Evolutionary conservation across 495 filamentous ascomycete genomes (phyloP), one percentile per base, ranked within the genome.

Genomic region (Sabuloglossum arenarium): DNA sequence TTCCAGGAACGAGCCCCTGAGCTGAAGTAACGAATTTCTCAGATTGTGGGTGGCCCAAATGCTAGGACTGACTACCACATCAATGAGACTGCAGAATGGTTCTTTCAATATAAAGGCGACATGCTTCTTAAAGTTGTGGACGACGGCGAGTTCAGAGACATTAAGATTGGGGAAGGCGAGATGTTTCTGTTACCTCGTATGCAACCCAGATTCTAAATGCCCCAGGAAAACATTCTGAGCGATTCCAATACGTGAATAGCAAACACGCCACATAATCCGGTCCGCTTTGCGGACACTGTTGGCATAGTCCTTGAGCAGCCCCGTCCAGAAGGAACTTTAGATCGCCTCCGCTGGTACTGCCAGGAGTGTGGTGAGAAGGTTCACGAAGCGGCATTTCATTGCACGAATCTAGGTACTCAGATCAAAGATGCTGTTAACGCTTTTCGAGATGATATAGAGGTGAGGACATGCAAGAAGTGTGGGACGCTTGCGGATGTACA

Each of bases 41-140:
- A 85, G 87, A 88, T 98, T 60, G 89, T 98, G 56, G 91, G 91
- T 62, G 93, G 91, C 14, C 91, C 91, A 56, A 98, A 98, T 68
- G 86, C 86, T 16, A 81, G 91, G 59, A 94, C 88, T 53, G 93
- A 97, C 74, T 98, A 94, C 73, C 91, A 97, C 75, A 94, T 98
- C 73, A 98, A 98, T 72, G 72, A 80, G 53, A 98, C 91, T 0
- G 80, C 91, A 6, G 91, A 98, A 64, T 97, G 88, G 79, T 98
- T 97, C 77, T 98, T 93, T 75, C 90, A 96, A 66, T 85, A 95
- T 73, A 78, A 79, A 57, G 91, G 91, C 51, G 78, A 78, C 27
- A 95, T 98, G 91, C 73, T 96, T 21, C 80, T 98, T 52, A 94
- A 93, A 63, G 86, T 91, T 1, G 88, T 97, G 31, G 75, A 71